Conservation (phyloP, 139 green algal species). For the Coelastrella sp. region DNA sequence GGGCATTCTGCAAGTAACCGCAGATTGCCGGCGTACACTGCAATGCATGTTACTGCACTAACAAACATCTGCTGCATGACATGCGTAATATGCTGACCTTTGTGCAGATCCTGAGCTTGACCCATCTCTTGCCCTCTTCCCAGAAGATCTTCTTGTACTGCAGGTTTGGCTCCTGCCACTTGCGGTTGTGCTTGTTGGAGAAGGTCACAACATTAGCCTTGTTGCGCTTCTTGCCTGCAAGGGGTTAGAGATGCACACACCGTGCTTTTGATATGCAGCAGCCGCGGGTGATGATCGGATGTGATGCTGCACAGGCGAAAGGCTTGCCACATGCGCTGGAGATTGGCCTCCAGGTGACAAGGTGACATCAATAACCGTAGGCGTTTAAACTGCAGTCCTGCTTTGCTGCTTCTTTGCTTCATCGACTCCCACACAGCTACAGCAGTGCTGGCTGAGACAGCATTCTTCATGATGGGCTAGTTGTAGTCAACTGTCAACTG, state of each 20-base stretch:
- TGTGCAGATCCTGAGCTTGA: constrained; percentile 85
- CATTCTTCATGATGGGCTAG: too few species aligned
- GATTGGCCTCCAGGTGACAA: too few species aligned
- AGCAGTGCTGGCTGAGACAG: too few species aligned
- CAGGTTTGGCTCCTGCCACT: constrained; percentile 97
- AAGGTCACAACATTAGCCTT: constrained; percentile 98
- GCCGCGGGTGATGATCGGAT: background rate
- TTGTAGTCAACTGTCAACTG: too few species aligned
- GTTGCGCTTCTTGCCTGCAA: constrained; percentile 97
- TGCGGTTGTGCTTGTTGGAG: constrained; percentile 98
- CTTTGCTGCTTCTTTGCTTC: too few species aligned
- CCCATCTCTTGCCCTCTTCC: constrained; percentile 81
- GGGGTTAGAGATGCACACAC: constrained; percentile 75
- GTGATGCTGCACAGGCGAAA: background rate
- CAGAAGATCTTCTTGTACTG: constrained; percentile 89
- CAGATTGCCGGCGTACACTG: too few species aligned
- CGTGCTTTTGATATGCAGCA: background rate
- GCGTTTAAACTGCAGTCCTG: too few species aligned
- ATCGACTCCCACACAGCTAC: too few species aligned
- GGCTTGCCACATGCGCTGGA: too few species aligned
- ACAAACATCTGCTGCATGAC: background rate
- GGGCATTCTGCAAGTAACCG: too few species aligned
- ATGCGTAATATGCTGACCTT: constrained; percentile 46
- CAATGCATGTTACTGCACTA: too few species aligned
- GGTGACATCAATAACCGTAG: too few species aligned